A percentile compares a stretch with the other conserved stretches of the same genome.
Conservation (phyloP, 768 basidiomycete genomes). For the Calocybe cyanea region DNA sequence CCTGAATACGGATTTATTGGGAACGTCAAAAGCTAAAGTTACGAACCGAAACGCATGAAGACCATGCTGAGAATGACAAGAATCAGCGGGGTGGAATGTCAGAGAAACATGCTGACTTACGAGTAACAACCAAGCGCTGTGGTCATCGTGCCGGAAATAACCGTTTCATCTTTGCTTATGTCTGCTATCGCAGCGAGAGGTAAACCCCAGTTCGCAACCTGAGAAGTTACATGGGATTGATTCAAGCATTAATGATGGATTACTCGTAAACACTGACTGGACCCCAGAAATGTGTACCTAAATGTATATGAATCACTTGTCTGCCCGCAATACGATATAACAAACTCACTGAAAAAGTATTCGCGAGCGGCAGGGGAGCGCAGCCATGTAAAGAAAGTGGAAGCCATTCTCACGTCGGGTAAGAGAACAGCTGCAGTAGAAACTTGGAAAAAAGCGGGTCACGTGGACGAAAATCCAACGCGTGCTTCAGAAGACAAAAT, state of each 20-base stretch:
- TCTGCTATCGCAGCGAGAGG: conserved; percentile 92
- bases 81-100: conserved; percentile 3
- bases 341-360: conserved; percentile 92
- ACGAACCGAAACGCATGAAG: conserved; percentile 92
- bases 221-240: conserved; percentile 6
- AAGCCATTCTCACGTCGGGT: conserved; percentile 66
- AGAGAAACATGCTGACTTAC: conserved; percentile 51
- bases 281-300: conserved; percentile 98
- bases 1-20: conserved; percentile 2
- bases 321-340: not conserved
- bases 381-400: conserved; percentile 84
- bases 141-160: conserved; percentile 97
- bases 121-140: conserved; percentile 87
- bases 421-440: not conserved
- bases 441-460: too few relatives aligned
- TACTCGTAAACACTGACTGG: conserved; percentile 66
- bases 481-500: too few relatives aligned
- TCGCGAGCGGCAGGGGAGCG: conserved; percentile 88
- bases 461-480: too few relatives aligned
- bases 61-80: conserved; percentile 45
- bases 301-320: conserved; percentile 6
- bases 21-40: not conserved
- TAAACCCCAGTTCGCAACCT: conserved; percentile 99
- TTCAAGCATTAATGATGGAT: conserved; percentile 2
- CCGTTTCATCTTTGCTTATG: conserved; percentile 89